Conservation (phyloP, 2,329 filamentous ascomycete species). For the Fusarium praegraminearum region DNA sequence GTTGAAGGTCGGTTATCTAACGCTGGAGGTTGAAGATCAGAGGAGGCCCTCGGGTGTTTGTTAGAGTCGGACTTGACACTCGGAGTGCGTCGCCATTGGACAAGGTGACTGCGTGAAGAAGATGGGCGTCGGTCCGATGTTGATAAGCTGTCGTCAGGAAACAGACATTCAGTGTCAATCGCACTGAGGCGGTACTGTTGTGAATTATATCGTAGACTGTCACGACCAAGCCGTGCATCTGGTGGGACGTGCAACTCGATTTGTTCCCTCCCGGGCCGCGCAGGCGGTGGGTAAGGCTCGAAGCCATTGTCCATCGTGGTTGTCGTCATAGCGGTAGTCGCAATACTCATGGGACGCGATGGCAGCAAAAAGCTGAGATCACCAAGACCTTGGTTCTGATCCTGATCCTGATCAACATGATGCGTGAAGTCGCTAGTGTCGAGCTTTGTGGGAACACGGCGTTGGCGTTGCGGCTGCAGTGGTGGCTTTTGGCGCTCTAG, state of each 20-base stretch:
- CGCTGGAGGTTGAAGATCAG: slow-evolving; percentile 36
- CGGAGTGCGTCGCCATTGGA: slow-evolving; percentile 40
- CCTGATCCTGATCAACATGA: slow-evolving; percentile 21
- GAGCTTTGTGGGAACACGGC: slow-evolving; percentile 29
- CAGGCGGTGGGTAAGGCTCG: slow-evolving; percentile 13
- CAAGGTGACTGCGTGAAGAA: slow-evolving; percentile 47
- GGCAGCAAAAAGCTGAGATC: slow-evolving; percentile 43
- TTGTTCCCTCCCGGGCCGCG: slow-evolving; percentile 35
- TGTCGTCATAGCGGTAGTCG: slow-evolving; percentile 38
- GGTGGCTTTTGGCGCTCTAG: slow-evolving; percentile 33
- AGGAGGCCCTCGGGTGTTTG: slow-evolving; percentile 44
- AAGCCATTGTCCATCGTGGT: slow-evolving; percentile 21
- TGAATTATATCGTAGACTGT: slow-evolving; percentile 27
- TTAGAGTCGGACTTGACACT: slow-evolving; percentile 33
- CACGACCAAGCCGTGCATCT: slow-evolving; percentile 16
- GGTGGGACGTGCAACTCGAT: slow-evolving; percentile 36
- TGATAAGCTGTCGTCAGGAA: slow-evolving; percentile 32
- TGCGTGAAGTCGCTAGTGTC: slow-evolving; percentile 25
- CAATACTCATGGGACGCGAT: slow-evolving; percentile 44
- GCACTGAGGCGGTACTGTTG: slow-evolving; percentile 40
- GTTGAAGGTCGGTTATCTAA: slow-evolving; percentile 44
- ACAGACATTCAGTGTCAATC: slow-evolving; percentile 41
- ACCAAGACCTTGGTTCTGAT: slow-evolving; percentile 31
- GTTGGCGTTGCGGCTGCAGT: slow-evolving; percentile 28
- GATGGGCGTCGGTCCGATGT: slow-evolving; percentile 43